These are phyloP conservation scores for Physcomitrium patens DNA, from an alignment of 225 moss, liverwort and hornwort genomes.

Conservation along the genomic window DNA sequence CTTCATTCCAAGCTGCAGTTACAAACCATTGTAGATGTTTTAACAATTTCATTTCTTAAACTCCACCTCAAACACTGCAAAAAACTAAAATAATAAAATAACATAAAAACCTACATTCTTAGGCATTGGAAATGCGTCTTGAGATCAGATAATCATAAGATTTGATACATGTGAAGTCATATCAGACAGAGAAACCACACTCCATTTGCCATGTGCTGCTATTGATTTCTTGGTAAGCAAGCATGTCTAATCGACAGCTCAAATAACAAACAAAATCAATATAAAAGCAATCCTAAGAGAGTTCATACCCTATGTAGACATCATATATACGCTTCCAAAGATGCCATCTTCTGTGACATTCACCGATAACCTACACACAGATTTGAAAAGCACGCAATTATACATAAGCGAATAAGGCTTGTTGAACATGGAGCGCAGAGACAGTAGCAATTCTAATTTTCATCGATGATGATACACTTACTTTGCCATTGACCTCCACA, in stretches of 20 bases:
- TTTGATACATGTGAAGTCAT: background rate
- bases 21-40: background rate
- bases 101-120: background rate
- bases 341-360: constrained; percentile 94
- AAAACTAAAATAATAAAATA: background rate
- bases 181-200: constrained; percentile 2
- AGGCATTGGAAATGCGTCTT: constrained; percentile 2
- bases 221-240: constrained; percentile 1
- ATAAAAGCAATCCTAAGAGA: constrained; percentile 13
- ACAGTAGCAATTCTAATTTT: constrained; percentile 6
- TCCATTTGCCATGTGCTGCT: background rate
- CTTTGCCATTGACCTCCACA: constrained; percentile 84
- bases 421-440: constrained; percentile 2
- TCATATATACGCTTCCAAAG: constrained; percentile 95
- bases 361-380: constrained; percentile 74
- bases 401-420: background rate
- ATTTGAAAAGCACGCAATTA: constrained; percentile 28
- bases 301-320: constrained; percentile 79
- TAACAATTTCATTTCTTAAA: background rate
- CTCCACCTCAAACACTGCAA: background rate
- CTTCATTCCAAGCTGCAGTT: constrained; percentile 1
- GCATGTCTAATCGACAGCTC: background rate
- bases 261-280: background rate
- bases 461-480: constrained; percentile 32
- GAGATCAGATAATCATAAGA: background rate